phyloP scores from a whole-genome alignment of 2,329 filamentous ascomycete species.

The Coniella vitis region DNA sequence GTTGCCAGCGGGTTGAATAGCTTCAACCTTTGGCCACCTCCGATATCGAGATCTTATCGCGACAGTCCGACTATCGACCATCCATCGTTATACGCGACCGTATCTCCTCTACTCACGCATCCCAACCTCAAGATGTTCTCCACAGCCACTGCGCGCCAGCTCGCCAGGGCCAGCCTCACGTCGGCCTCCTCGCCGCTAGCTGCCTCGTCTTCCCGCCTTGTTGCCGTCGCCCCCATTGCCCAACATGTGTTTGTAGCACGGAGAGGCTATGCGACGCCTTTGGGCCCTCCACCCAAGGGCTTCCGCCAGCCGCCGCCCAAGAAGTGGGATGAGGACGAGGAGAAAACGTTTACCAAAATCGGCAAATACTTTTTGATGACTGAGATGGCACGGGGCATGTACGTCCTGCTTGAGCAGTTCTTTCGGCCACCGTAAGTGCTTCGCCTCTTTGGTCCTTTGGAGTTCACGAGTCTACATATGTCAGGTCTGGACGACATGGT shows the following conservation, averaged over 20 bases:
- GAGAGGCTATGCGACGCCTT: conserved; percentile 56
- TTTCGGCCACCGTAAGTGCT: conserved; percentile 94
- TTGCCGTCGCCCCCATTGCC: conserved; percentile 1
- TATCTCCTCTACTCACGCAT: not conserved
- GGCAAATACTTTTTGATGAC: conserved; percentile 93
- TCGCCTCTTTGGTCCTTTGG: too few species aligned
- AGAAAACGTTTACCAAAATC: conserved; percentile 72
- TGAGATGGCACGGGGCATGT: conserved; percentile 97
- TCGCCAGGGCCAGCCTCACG: conserved; percentile 15
- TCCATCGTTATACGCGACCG: too few species aligned
- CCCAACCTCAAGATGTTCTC: conserved; percentile 9
- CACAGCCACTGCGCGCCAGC: conserved; percentile 13
- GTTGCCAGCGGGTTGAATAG: not conserved
- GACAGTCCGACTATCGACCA: not conserved
- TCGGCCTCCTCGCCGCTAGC: conserved; percentile 1
- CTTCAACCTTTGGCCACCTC: not conserved
- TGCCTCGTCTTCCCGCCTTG: conserved; percentile 1
- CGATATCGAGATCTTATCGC: too few species aligned
- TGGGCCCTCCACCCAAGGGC: conserved; percentile 69
- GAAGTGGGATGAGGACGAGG: conserved; percentile 74
- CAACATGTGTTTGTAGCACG: not conserved
- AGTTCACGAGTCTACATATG: too few species aligned
- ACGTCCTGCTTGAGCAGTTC: conserved; percentile 94
- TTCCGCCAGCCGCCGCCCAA: conserved; percentile 71
- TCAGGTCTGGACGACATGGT: too few species aligned